Evolutionary conservation across 768 basidiomycete species (phyloP), one percentile per base, ranked within the genome.

Genomic region (Russula compacta): DNA sequence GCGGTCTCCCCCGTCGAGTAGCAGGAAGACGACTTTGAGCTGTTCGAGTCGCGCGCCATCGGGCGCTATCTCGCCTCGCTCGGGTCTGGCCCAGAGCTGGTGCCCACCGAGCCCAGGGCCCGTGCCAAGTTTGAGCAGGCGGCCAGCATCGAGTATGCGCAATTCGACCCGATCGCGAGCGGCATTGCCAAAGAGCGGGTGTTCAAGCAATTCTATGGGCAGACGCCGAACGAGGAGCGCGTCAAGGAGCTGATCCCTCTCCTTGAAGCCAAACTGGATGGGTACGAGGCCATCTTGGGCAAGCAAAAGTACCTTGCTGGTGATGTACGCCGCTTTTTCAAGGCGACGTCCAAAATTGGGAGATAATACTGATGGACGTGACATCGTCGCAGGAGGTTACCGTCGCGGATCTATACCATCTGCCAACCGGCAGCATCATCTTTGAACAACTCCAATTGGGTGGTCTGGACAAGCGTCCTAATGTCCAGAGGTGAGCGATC

Each of bases 31-130:
- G 72, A 69, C 1, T 60, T 71, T 40, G 57, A 65, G 46, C 19
- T 75, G 10, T 73, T 58, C 60, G 70, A 71, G 59, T 60, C 59
- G 11, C 68, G 70, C n/a, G 70, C 70, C 0, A 72, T 72, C 32
- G 50, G 38, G 5, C 65, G 65, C 10, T 71, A 71, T 58, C 47
- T 70, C 36, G 64, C 64, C 1, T 50, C 51, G 21, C 67, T 68
- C 54, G 68, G 71, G 39, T 66, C 69, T 1, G 63, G 64, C 38
- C 66, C 69, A 47, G 53, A 61, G 33, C 67, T 67, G 32, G 54
- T 68, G 0, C 58, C 68, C 3, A 54, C 51, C 1, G 67, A 73
- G 24, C 63, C 66, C 43, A 67, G 60, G 57, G 67, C 64, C 0
- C 57, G 50, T 24, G 70, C 68, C 2, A 65, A 66, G n/a, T 67